These are phyloP conservation scores for Apiospora rasikravindrae DNA, from an alignment of 2,329 filamentous ascomycete genomes.

Conservation along the genomic window DNA sequence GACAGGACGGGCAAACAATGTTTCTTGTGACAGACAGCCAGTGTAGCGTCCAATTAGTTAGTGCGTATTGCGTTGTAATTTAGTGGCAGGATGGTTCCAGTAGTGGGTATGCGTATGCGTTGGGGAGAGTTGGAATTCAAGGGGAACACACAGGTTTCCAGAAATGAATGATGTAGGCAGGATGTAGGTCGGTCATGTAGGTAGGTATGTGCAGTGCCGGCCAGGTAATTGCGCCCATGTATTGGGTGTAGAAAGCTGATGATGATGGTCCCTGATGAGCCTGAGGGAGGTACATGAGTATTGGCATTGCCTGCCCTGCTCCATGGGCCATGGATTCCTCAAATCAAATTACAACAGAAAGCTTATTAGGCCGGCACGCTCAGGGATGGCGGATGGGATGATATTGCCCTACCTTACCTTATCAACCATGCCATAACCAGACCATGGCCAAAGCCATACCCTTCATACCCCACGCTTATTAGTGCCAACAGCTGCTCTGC, in stretches of 20 bases:
- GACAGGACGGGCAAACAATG: slow-evolving; percentile 18
- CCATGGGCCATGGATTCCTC: slow-evolving; percentile 8
- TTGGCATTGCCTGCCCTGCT: background rate
- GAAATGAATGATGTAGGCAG: background rate
- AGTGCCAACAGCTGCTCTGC: background rate
- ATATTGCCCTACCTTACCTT: slow-evolving; percentile 11
- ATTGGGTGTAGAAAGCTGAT: background rate
- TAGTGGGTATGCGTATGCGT: background rate
- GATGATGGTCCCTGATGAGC: background rate
- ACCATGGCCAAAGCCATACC: background rate
- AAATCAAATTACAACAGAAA: slow-evolving; percentile 16
- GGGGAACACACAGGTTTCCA: slow-evolving; percentile 12
- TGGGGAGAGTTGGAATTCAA: slow-evolving; percentile 14
- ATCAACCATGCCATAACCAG: slow-evolving; percentile 10
- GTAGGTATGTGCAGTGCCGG: too few relatives aligned
- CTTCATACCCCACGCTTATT: background rate
- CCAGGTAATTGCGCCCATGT: background rate
- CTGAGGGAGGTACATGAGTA: background rate
- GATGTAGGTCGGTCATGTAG: background rate
- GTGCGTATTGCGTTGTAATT: background rate
- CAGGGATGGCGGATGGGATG: slow-evolving; percentile 14
- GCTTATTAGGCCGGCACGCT: slow-evolving; percentile 11
- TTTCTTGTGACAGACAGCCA: slow-evolving; percentile 16
- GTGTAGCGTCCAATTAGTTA: slow-evolving; percentile 12
- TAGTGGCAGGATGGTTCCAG: slow-evolving; percentile 5